Conservation (phyloP, 192 early-diverging fungal genomes). For the Dissophora globulifera region DNA sequence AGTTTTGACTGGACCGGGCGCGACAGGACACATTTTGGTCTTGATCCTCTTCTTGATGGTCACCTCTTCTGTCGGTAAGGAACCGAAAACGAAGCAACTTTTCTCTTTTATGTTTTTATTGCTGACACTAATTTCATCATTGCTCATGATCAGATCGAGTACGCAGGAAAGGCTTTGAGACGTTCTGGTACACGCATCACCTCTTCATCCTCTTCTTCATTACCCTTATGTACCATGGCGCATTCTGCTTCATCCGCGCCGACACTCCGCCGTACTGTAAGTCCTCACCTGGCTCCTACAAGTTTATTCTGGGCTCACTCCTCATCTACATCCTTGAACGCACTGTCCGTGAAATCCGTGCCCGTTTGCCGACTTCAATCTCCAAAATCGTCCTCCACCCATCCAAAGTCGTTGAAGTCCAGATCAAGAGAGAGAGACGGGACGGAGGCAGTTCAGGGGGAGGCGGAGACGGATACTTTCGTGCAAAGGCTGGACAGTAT, state of each 20-base stretch:
- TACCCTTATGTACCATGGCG: conserved; percentile 81
- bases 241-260: conserved; percentile 85
- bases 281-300: conserved; percentile 83
- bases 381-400: conserved; percentile 88
- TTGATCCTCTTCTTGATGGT: conserved; percentile 82
- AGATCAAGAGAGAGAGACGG: conserved; percentile 72
- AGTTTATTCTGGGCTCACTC: conserved; percentile 77
- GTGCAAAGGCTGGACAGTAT: conserved; percentile 75
- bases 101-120: neutral
- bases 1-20: conserved; percentile 77
- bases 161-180: conserved; percentile 74
- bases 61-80: conserved; percentile 70
- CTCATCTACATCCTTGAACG: conserved; percentile 80
- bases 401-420: conserved; percentile 83
- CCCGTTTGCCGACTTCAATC: conserved; percentile 71
- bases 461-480: conserved; percentile 10
- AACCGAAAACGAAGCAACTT: too few species aligned
- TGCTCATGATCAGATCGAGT: conserved; percentile 20
- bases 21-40: conserved; percentile 83
- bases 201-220: conserved; percentile 88
- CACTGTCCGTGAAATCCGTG: conserved; percentile 75
- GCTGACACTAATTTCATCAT: neutral
- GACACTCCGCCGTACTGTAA: conserved; percentile 72
- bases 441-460: neutral
- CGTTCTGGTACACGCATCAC: conserved; percentile 91